Conservation (phyloP, 2,329 filamentous ascomycete genomes). For the Calonectria naviculata region DNA sequence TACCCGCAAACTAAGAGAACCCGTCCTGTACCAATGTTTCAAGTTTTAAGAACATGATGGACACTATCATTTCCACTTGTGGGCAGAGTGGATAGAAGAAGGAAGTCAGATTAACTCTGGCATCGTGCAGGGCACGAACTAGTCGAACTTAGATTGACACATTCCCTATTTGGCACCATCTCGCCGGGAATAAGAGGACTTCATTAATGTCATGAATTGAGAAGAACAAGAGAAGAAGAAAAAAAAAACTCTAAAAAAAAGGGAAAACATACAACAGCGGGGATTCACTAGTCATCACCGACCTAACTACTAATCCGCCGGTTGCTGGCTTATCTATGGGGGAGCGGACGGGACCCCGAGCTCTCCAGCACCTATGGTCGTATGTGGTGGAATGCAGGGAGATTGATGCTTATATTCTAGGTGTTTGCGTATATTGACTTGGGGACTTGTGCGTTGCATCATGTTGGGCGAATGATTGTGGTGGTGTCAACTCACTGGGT, state of each 20-base stretch:
- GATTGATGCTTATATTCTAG: neutral
- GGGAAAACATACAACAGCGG: constrained; percentile 1
- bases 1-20: neutral
- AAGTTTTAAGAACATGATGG: neutral
- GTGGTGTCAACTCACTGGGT: neutral
- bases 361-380: constrained; percentile 3
- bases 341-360: constrained; percentile 7
- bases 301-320: constrained; percentile 3
- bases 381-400: neutral
- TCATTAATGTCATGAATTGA: neutral
- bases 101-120: neutral
- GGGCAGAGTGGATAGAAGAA: neutral
- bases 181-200: neutral
- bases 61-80: neutral
- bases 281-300: constrained; percentile 5
- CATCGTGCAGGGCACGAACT: neutral
- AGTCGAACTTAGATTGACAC: neutral
- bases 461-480: too few species aligned
- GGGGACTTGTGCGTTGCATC: neutral
- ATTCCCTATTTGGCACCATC: neutral
- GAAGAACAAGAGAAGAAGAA: neutral
- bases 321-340: constrained; percentile 5
- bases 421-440: neutral
- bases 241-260: neutral
- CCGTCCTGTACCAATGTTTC: neutral